Conservation (phyloP, 305 asterid species). For the Solanum aculeatissimum region DNA sequence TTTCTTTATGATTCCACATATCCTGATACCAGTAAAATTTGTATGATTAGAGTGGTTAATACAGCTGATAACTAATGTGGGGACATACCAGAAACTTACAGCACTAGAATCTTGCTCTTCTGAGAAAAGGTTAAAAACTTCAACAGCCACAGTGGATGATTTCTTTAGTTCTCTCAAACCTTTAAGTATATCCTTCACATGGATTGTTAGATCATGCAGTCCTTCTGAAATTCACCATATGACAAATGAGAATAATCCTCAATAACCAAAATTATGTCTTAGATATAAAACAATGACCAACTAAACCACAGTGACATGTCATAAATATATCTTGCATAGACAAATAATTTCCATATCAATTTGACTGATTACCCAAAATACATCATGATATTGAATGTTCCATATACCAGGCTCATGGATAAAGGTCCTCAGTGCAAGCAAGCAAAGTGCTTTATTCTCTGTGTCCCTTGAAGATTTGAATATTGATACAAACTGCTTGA, state of each 20-base stretch:
- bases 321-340: not conserved
- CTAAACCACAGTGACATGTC: not conserved
- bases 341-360: not conserved
- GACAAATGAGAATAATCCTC: not conserved
- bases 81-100: constrained; percentile 24
- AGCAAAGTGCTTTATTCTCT: constrained; percentile 59
- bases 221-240: constrained; percentile 41
- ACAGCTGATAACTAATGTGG: not conserved
- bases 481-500: constrained; percentile 46
- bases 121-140: constrained; percentile 56
- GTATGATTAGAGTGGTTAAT: not conserved
- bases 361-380: not conserved
- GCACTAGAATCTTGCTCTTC: constrained; percentile 63
- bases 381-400: not conserved
- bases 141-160: constrained; percentile 55
- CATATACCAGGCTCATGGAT: constrained; percentile 49
- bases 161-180: constrained; percentile 76
- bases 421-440: constrained; percentile 78
- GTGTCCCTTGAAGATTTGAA: constrained; percentile 44
- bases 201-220: constrained; percentile 38
- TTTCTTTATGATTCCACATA: constrained; percentile 62
- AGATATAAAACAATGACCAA: not conserved
- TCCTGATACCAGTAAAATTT: constrained; percentile 34
- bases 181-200: constrained; percentile 60
- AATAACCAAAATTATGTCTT: not conserved